Percentiles rank a stretch among this genome's conserved stretches.
These are phyloP conservation scores for Geotrichum reessii DNA, from an alignment of 1,139 yeast species.

Conservation along the genomic window DNA sequence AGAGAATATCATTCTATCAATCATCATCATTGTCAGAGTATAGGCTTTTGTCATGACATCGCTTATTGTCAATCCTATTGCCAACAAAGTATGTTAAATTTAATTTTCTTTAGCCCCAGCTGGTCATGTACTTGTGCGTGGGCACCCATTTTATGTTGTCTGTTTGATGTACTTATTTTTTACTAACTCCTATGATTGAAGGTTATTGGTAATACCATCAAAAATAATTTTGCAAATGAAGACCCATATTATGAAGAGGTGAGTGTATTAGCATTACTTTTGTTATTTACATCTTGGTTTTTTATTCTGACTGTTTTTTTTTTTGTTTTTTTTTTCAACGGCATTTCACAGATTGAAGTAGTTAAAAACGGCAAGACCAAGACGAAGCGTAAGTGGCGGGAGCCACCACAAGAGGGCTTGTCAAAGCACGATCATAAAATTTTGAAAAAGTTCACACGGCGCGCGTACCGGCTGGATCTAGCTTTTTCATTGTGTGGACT, in stretches of 20 bases:
- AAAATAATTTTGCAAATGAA: conserved; percentile 4
- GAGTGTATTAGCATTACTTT: not conserved
- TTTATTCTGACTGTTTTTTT: not conserved
- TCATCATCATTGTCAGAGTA: not conserved
- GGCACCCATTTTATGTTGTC: not conserved
- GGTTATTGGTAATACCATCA: conserved; percentile 1
- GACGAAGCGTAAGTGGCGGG: conserved; percentile 30
- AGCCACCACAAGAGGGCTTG: conserved; percentile 49
- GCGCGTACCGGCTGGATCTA: conserved; percentile 60
- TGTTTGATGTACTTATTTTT: not conserved
- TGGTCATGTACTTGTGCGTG: not conserved
- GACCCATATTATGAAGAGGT: conserved; percentile 14
- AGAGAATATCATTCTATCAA: not conserved
- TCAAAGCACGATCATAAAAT: conserved; percentile 50
- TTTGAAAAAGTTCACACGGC: conserved; percentile 49
- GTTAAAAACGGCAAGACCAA: conserved; percentile 24
- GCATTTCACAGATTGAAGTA: conserved; percentile 22
- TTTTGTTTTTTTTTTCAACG: not conserved
- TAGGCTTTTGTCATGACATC: conserved; percentile 1
- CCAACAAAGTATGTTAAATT: conserved; percentile 3
- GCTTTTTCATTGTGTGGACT: conserved; percentile 58
- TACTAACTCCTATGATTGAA: not conserved
- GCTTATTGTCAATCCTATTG: conserved; percentile 5
- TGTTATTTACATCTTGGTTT: not conserved
- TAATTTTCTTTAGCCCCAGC: not conserved